Evolutionary conservation across 495 filamentous ascomycete species (phyloP), one percentile per base, ranked within the genome.

Genomic region (Trichoderma virens): DNA sequence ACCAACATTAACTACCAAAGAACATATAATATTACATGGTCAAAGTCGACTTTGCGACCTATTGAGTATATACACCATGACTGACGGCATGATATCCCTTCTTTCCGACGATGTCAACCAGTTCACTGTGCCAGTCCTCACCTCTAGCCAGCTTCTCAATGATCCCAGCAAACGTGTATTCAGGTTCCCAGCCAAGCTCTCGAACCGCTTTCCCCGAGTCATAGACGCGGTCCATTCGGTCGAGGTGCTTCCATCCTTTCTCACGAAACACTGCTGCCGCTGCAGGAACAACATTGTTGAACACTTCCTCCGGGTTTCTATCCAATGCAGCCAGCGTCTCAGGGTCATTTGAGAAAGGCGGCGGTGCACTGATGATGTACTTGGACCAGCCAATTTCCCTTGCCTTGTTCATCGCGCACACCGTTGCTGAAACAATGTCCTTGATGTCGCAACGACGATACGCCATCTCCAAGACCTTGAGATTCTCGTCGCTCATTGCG

Each of bases 391-490:
- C 47, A 14, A 65, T 23, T 27, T 60, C 25, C 25, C 13, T 25
- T 8, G 43, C 67, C 64, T 45, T 66, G 28, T 35, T 18, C 67
- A 70, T 61, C 7, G 69, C 71, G 1, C 69, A 68, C 2, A 69
- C 65, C 18, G 70, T 71, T 9, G 71, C 72, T 0, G 23, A 32
- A 0, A 74, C 72, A 4, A 73, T 65, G 18, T 74, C 72, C 0
- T 61, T 64, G 3, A 74, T 61, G 35, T 74, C 72, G 23, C 71
- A 69, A 41, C 72, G 60, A 23, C 72, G 62, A 2, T 72, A 73
- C 3, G 70, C 69, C 45, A 74, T 28, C 62, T 74, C 72, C 43
- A 69, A 39, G 31, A 74, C 69, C 69, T 74, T 74, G 20, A 74
- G 47, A 20, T 73, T 74, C 14, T 71, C 70, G 30, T 69, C 72